Evolutionary conservation across 2,329 filamentous ascomycete species (phyloP), one percentile per base, ranked within the genome.

Genomic region (Domatiomyces catenatus): DNA sequence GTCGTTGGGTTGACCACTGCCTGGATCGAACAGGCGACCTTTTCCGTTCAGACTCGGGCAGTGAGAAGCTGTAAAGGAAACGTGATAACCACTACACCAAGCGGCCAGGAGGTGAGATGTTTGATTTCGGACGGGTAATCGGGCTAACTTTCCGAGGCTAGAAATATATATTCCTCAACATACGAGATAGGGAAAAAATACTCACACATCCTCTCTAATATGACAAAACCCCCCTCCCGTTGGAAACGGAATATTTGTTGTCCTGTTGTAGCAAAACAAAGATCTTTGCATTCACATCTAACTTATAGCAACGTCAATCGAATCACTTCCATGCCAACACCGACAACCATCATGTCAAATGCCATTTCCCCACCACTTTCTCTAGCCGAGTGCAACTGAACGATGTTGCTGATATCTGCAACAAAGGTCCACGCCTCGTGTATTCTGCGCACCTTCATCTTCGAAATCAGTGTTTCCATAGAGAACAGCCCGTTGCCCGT

Each of bases 251-350:
- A n/a, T n/a, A n/a, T n/a, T n/a, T n/a, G n/a, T n/a, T n/a, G n/a
- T n/a, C n/a, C n/a, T n/a, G n/a, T n/a, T 36, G 28, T 36, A 2
- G 8, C 32, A 15, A 39, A 15, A 15, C 32, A 39, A 15, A 39
- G 8, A 10, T 39, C 2, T 15, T 39, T 39, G 12, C 32, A 36
- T 36, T 6, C 6, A 24, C 6, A 36, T 36, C 12, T 36, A n/a
- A n/a, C n/a, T n/a, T n/a, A 36, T 12, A 10, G 28, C 10, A 36
- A 8, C 28, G 2, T 36, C 28, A 39, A 39, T 15, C 15, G 18
- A 18, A 54, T 6, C 19, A 58, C 24, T 22, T 59, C 55, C 52
- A 58, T 58, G 3, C 58, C 58, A 2, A 60, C 56, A 4, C 58
- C 58, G 1, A 52, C 52, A 17, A 60, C 48, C 46, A 60, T 12